A percentile compares a stretch with the other conserved stretches of the same genome.
phyloP scores from a whole-genome alignment of 2,329 filamentous ascomycete genomes.

The Hypoxylon sp. region DNA sequence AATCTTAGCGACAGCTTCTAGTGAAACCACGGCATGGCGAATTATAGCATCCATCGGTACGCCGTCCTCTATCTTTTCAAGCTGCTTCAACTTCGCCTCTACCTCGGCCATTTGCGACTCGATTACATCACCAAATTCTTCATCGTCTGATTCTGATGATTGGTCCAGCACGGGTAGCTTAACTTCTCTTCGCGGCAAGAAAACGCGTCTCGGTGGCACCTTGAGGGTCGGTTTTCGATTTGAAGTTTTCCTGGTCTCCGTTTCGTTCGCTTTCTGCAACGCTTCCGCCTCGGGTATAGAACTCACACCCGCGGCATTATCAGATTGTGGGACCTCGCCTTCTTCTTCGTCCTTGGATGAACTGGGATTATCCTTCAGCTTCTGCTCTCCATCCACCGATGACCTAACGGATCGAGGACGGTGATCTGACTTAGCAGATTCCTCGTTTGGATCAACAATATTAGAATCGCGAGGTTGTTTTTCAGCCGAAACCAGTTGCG shows the following conservation, averaged over 20 bases:
- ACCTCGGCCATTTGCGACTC: constrained; percentile 64
- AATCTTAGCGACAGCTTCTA: constrained; percentile 62
- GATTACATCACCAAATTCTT: constrained; percentile 70
- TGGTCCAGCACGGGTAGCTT: constrained; percentile 52
- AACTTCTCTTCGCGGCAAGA: constrained; percentile 55
- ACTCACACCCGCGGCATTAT: constrained; percentile 10
- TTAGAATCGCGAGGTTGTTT: constrained; percentile 41
- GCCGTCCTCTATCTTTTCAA: constrained; percentile 55
- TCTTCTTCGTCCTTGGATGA: constrained; percentile 33
- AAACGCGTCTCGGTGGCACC: constrained; percentile 53
- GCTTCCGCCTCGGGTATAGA: constrained; percentile 21
- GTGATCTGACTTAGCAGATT: constrained; percentile 31
- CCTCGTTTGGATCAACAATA: constrained; percentile 34
- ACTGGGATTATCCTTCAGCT: constrained; percentile 36
- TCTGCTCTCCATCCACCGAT: constrained; percentile 40
- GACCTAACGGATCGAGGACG: constrained; percentile 46
- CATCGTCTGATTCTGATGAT: constrained; percentile 66
- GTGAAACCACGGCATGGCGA: constrained; percentile 61
- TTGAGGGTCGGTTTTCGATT: constrained; percentile 30
- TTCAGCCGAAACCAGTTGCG: constrained; percentile 38
- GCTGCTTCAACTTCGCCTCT: constrained; percentile 61
- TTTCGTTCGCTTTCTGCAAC: constrained; percentile 16
- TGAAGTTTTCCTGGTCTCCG: constrained; percentile 26
- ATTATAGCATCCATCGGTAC: constrained; percentile 58
- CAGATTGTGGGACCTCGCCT: constrained; percentile 19